These are phyloP conservation scores for Hygrocybe coccinea DNA, from an alignment of 768 basidiomycete genomes.

Conservation along the genomic window DNA sequence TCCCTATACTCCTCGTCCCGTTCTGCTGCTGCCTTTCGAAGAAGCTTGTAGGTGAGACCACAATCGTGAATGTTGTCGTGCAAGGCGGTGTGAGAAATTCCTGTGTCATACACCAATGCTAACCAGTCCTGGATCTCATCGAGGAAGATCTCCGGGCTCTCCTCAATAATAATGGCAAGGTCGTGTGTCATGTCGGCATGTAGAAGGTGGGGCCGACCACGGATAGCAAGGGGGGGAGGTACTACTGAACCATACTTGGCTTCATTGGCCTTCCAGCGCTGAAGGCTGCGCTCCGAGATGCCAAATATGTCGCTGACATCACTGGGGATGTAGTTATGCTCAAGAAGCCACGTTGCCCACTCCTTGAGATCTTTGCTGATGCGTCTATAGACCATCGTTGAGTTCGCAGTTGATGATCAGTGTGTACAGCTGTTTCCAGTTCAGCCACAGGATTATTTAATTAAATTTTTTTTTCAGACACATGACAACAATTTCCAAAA, in stretches of 20 bases:
- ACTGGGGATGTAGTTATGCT: neutral
- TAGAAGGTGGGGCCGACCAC: constrained; percentile 4
- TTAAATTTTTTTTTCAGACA: too few relatives aligned
- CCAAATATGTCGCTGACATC: constrained; percentile 3
- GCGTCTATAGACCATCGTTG: neutral
- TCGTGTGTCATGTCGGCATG: constrained; percentile 9
- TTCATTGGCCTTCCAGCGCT: neutral
- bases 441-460: too few relatives aligned
- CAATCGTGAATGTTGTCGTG: constrained; percentile 12
- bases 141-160: constrained; percentile 19
- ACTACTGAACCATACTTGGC: neutral
- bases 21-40: neutral
- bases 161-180: constrained; percentile 2
- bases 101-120: constrained; percentile 13
- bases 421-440: too few relatives aligned
- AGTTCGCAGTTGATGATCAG: neutral
- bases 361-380: constrained; percentile 8
- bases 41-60: constrained; percentile 21
- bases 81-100: constrained; percentile 14
- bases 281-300: constrained; percentile 5
- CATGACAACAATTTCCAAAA: too few relatives aligned
- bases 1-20: neutral
- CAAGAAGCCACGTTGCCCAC: constrained; percentile 8
- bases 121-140: constrained; percentile 23
- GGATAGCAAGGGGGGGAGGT: neutral